phyloP scores from a whole-genome alignment of 257 asterid genomes.

The Fraxinus anomala region DNA sequence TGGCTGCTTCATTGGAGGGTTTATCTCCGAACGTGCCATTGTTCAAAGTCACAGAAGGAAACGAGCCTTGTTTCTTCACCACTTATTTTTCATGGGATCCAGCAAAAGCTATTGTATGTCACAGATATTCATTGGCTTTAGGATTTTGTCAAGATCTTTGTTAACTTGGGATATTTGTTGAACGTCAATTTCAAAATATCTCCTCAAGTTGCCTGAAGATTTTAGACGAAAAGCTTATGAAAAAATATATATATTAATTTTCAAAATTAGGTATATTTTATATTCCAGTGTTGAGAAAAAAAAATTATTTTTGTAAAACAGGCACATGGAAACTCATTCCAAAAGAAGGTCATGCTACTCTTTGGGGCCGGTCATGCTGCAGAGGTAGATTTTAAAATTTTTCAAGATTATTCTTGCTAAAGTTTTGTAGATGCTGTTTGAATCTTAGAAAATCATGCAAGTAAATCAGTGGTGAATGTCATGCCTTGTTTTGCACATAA shows the following conservation, averaged over 20 bases:
- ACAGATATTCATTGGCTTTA: constrained; percentile 15
- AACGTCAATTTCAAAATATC: not conserved
- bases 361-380: constrained; percentile 69
- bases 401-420: constrained; percentile 6
- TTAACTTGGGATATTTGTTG: constrained; percentile 5
- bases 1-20: constrained; percentile 86
- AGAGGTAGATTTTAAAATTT: constrained; percentile 63
- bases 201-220: not conserved
- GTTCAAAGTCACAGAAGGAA: constrained; percentile 88
- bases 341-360: constrained; percentile 82
- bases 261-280: constrained; percentile 8
- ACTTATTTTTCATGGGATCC: constrained; percentile 93
- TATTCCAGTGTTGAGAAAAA: not conserved
- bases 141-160: not conserved
- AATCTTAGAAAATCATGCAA: not conserved
- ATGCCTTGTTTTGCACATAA: not conserved
- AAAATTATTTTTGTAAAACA: constrained; percentile 35
- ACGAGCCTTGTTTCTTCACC: constrained; percentile 95
- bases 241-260: not conserved
- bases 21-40: constrained; percentile 71
- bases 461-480: not conserved
- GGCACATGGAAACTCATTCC: constrained; percentile 96
- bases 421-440: not conserved
- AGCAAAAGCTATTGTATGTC: constrained; percentile 80
- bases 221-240: not conserved